Evolutionary conservation across 257 asterid species (phyloP).

Genomic region (Henckelia pumila): DNA sequence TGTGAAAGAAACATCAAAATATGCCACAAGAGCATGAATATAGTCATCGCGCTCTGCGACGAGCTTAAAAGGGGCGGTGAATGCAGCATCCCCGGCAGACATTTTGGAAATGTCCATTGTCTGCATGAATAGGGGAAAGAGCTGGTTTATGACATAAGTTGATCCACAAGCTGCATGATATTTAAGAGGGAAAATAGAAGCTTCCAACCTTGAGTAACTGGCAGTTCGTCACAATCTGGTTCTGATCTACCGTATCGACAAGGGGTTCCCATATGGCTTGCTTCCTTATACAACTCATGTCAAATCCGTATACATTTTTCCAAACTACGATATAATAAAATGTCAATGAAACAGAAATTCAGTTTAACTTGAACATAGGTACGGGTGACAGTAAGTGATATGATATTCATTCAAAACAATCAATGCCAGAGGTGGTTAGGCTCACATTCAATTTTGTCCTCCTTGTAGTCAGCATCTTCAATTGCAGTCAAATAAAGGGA

Average conservation of each 20-base stretch:
- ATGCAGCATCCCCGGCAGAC: slow-evolving; percentile 80
- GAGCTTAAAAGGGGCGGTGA: slow-evolving; percentile 94
- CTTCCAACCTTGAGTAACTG: slow-evolving; percentile 79
- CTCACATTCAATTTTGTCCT: background rate
- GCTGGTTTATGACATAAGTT: slow-evolving; percentile 12
- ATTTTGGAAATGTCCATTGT: slow-evolving; percentile 97
- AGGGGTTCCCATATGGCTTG: slow-evolving; percentile 86
- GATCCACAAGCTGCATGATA: background rate
- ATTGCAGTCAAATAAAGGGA: background rate
- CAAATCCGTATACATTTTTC: slow-evolving; percentile 81
- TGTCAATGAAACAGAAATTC: background rate
- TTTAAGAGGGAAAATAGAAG: background rate
- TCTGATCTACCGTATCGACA: slow-evolving; percentile 90
- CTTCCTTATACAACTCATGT: slow-evolving; percentile 98
- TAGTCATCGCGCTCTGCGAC: slow-evolving; percentile 92
- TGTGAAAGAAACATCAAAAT: slow-evolving; percentile 91
- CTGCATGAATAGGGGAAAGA: slow-evolving; percentile 33
- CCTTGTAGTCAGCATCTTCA: background rate
- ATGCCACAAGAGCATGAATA: slow-evolving; percentile 93
- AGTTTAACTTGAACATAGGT: background rate
- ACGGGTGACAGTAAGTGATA: background rate
- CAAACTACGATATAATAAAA: slow-evolving; percentile 16
- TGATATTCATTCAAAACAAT: too few species aligned
- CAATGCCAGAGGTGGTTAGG: background rate
- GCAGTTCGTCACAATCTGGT: slow-evolving; percentile 83